Percentiles rank a stretch among this genome's conserved stretches.
phyloP scores from a whole-genome alignment of 768 basidiomycete genomes.

The Trametes gibbosa region DNA sequence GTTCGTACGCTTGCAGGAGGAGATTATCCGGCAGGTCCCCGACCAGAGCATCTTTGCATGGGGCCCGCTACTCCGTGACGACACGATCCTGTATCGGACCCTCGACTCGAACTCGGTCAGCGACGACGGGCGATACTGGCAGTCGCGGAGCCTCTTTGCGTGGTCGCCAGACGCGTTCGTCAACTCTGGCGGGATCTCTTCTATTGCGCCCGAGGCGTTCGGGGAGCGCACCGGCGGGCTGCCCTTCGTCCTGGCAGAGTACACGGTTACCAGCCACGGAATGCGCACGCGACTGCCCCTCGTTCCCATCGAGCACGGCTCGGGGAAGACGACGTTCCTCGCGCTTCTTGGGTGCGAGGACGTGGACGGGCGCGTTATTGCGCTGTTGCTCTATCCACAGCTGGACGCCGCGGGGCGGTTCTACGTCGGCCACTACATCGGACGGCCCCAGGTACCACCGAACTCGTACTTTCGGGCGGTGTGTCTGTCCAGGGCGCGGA shows the following conservation, averaged over 20 bases:
- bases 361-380: background rate
- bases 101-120: background rate
- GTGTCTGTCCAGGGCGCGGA: background rate
- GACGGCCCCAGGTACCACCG: slow-evolving; percentile 1
- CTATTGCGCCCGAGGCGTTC: slow-evolving; percentile 7
- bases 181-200: background rate
- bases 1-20: slow-evolving; percentile 15
- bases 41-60: slow-evolving; percentile 17
- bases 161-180: slow-evolving; percentile 19
- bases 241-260: background rate
- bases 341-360: slow-evolving; percentile 11
- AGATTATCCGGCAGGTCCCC: slow-evolving; percentile 14
- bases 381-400: slow-evolving; percentile 8
- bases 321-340: slow-evolving; percentile 10
- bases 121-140: slow-evolving; percentile 16
- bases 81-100: background rate
- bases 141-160: slow-evolving; percentile 14
- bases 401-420: background rate
- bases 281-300: slow-evolving; percentile 9
- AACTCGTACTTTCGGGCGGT: slow-evolving; percentile 14
- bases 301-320: background rate
- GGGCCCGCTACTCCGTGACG: slow-evolving; percentile 9
- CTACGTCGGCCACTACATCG: slow-evolving; percentile 16
- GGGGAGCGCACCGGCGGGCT: slow-evolving; percentile 1
- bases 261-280: slow-evolving; percentile 9